Conservation (phyloP, 495 filamentous ascomycete genomes). For the Hypomontagnella submonticulosa region DNA sequence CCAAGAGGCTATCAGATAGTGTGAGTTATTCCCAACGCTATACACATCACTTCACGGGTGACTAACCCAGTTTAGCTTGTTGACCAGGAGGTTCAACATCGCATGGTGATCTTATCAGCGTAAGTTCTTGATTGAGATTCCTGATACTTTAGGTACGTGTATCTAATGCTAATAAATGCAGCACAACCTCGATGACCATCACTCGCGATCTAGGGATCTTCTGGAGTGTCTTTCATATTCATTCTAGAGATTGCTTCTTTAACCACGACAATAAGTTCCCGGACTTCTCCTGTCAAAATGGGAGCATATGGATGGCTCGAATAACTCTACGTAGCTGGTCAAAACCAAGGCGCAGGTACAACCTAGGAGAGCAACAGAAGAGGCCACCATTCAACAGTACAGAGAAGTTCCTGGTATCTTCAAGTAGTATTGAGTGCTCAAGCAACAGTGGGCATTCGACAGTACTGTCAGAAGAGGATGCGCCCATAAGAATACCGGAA, state of each 20-base stretch:
- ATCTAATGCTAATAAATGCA: neutral
- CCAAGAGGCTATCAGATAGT: slow-evolving; percentile 12
- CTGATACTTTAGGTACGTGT: neutral
- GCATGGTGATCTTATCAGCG: slow-evolving; percentile 5
- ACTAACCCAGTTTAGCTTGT: slow-evolving; percentile 15
- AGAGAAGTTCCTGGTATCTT: neutral
- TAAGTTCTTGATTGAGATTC: slow-evolving; percentile 3
- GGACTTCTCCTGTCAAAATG: slow-evolving; percentile 23
- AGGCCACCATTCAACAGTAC: neutral
- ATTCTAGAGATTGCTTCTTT: slow-evolving; percentile 4
- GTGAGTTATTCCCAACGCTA: neutral
- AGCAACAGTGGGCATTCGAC: neutral
- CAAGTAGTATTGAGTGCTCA: neutral
- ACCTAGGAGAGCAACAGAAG: neutral
- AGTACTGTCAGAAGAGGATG: neutral
- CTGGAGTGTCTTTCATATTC: slow-evolving; percentile 4
- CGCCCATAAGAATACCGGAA: neutral
- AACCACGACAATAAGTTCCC: slow-evolving; percentile 3
- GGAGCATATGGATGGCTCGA: slow-evolving; percentile 14
- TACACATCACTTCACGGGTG: neutral
- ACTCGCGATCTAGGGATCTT: neutral
- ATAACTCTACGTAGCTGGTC: slow-evolving; percentile 25
- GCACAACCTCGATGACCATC: neutral
- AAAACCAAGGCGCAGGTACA: no score
- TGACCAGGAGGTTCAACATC: slow-evolving; percentile 21